phyloP scores from a whole-genome alignment of 345 rosid genomes.

The Eucalyptus marginata region DNA sequence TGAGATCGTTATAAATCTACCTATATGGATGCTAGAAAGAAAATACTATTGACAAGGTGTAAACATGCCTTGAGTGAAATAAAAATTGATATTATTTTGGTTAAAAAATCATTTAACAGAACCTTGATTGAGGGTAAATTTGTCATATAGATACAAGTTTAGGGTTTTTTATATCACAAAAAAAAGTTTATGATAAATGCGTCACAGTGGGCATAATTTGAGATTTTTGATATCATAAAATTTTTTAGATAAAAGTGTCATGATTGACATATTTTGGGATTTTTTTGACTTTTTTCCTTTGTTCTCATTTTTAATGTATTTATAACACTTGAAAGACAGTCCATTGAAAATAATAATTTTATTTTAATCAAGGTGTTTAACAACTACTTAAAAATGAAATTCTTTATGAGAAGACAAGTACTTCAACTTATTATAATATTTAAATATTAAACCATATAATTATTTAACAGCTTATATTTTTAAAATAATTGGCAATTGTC shows the following conservation, averaged over 20 bases:
- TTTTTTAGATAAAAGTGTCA: too few relatives aligned
- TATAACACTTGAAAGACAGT: fast-evolving
- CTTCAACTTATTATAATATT: not conserved
- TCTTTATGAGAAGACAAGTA: not conserved
- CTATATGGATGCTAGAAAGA: too few relatives aligned
- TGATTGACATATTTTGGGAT: too few relatives aligned
- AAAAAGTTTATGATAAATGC: too few relatives aligned
- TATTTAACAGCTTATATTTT: fast-evolving
- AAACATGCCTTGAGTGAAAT: too few relatives aligned
- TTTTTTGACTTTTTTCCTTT: not conserved
- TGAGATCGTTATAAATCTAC: fast-evolving
- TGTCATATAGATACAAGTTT: too few relatives aligned
- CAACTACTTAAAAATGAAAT: not conserved
- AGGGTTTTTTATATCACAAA: too few relatives aligned
- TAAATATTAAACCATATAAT: not conserved
- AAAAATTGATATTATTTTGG: too few relatives aligned
- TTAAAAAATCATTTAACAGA: too few relatives aligned
- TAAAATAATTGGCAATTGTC: fast-evolving
- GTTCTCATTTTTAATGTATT: not conserved
- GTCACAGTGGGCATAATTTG: fast-evolving
- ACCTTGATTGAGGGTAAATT: too few relatives aligned
- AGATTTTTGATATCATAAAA: too few relatives aligned
- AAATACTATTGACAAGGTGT: too few relatives aligned
- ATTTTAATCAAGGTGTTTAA: not conserved
- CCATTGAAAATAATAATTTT: not conserved